Conservation (phyloP, 2,329 filamentous ascomycete genomes). For the Monilinia fructigena region DNA sequence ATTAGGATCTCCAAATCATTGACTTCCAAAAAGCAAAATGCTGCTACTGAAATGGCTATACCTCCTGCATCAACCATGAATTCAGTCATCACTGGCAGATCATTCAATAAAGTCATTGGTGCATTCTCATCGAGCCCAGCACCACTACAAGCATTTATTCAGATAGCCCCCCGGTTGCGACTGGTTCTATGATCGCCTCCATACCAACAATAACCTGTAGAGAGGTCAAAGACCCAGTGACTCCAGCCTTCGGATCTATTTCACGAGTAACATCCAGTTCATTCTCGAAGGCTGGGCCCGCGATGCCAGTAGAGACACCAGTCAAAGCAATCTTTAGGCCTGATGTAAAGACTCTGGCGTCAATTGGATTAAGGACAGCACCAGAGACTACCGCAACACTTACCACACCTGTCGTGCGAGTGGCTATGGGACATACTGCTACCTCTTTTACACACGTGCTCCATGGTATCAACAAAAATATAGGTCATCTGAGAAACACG, state of each 20-base stretch:
- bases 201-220: background rate
- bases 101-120: background rate
- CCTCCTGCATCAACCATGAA: background rate
- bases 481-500: conserved; percentile 6
- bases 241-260: conserved; percentile 4
- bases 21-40: background rate
- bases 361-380: too few relatives aligned
- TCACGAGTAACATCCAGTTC: background rate
- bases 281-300: background rate
- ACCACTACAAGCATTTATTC: background rate
- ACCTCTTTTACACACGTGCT: conserved; percentile 12
- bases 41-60: background rate
- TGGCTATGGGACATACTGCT: background rate
- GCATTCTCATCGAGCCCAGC: background rate
- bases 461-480: conserved; percentile 7
- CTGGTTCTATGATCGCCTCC: background rate
- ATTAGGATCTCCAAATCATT: background rate
- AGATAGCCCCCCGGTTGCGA: background rate
- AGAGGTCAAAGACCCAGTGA: background rate
- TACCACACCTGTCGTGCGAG: background rate
- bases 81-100: background rate
- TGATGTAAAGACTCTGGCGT: background rate
- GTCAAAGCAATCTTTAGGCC: background rate
- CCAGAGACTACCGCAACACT: background rate
- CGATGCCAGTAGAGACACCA: background rate